Evolutionary conservation across 2,329 filamentous ascomycete genomes (phyloP), one percentile per base, ranked within the genome.

Genomic region (Sporothrix sp.): DNA sequence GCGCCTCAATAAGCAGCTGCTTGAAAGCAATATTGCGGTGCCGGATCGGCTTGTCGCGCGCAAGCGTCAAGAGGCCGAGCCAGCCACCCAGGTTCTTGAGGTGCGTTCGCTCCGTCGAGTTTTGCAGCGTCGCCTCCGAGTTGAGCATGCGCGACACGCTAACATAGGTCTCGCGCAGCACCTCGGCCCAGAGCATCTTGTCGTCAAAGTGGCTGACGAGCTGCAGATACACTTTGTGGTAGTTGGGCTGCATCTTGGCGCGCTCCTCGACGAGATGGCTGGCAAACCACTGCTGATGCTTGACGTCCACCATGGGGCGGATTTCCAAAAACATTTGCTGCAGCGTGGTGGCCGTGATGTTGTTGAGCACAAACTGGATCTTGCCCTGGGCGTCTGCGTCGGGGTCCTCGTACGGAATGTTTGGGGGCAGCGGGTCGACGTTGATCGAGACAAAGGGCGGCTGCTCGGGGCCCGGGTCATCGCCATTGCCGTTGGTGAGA

Each of bases 1-100:
- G 90, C 1, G 87, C 93, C 67, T 98, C 93, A 39, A 96, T 83
- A 4, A 98, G 76, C 6, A 98, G 74, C 61, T 97, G 88, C 66
- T 95, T 95, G 75, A 98, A 97, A 2, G 91, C 94, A 54, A 98
- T 90, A 62, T 97, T 95, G 62, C 85, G 89, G 65, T 96, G 90
- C 62, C 91, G 90, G 69, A 98, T 95, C 0, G 93, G 93, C 63
- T 91, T 91, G 63, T 98, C 86, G 48, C 91, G 84, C 23, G 93
- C 93, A 50, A 98, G 80, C 1, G 93, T 98, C 59, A 98, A 67
- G 16, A 91, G 86, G 10, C 93, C 93, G 36, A 98, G 79, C 94
- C 94, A 98, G 35, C 81, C 82, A 54, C 88, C 93, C 13, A 98
- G 75, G 62, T 95, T 96, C 68, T 97, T 97, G 30, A 98, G 72